A percentile compares a stretch with the other conserved stretches of the same genome.
These are phyloP conservation scores for Kazachstania sp. DNA, from an alignment of 1,139 yeast species.

Conservation along the genomic window DNA sequence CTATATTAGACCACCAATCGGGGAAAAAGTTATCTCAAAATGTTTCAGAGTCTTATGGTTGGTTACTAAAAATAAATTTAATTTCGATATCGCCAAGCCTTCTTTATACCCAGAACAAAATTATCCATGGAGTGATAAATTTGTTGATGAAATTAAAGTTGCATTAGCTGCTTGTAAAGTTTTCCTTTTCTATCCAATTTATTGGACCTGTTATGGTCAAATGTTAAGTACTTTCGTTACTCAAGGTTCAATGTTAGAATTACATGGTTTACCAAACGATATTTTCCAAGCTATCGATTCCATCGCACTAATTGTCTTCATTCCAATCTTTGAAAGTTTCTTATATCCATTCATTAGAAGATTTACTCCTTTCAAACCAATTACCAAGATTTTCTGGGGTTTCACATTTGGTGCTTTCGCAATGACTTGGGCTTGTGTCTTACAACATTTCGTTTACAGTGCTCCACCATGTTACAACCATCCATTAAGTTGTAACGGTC, in stretches of 20 bases:
- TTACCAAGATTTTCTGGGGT: slow-evolving; percentile 67
- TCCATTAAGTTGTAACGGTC: slow-evolving; percentile 42
- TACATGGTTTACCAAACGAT: slow-evolving; percentile 65
- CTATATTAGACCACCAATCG: slow-evolving; percentile 54
- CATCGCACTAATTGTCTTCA: slow-evolving; percentile 52
- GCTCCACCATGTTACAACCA: slow-evolving; percentile 69
- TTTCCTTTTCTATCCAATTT: slow-evolving; percentile 54
- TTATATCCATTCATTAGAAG: slow-evolving; percentile 54
- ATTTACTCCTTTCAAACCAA: slow-evolving; percentile 53
- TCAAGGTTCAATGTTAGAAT: slow-evolving; percentile 58
- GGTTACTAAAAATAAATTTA: slow-evolving; percentile 42
- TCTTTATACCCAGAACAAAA: slow-evolving; percentile 38
- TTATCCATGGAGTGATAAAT: slow-evolving; percentile 39
- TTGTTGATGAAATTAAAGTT: slow-evolving; percentile 52
- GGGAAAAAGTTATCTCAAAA: slow-evolving; percentile 53
- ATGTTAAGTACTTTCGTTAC: slow-evolving; percentile 54
- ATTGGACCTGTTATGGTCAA: slow-evolving; percentile 59
- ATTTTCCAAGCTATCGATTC: slow-evolving; percentile 62
- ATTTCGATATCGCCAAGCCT: slow-evolving; percentile 50
- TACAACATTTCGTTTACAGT: slow-evolving; percentile 64
- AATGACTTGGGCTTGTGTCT: slow-evolving; percentile 72
- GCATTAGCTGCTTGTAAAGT: slow-evolving; percentile 54
- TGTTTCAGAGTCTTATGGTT: slow-evolving; percentile 44
- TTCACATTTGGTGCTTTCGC: slow-evolving; percentile 63
- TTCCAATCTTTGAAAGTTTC: slow-evolving; percentile 52